phyloP scores from a whole-genome alignment of 257 asterid genomes.

The Solanum bulbocastanum region DNA sequence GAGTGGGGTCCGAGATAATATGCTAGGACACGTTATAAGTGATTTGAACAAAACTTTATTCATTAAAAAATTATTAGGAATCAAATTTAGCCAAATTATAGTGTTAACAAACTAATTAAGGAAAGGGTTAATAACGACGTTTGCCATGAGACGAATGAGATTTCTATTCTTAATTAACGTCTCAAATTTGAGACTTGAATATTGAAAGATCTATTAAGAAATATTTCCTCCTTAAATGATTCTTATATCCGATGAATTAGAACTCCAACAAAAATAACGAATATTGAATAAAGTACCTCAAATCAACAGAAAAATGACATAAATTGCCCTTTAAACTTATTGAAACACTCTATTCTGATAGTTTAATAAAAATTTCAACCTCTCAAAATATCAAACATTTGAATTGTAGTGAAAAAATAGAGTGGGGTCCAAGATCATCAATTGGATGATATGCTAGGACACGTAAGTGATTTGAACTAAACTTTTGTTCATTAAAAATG shows the following conservation, averaged over 20 bases:
- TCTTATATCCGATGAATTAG: neutral
- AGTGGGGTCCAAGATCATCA: neutral
- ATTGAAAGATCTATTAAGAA: neutral
- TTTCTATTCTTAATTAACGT: neutral
- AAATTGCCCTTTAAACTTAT: neutral
- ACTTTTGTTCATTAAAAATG: neutral
- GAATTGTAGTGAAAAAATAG: neutral
- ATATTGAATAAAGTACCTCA: neutral
- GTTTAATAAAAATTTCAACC: no score
- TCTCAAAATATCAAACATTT: rapidly evolving
- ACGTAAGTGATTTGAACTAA: neutral
- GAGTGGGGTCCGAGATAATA: neutral
- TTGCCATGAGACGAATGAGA: neutral
- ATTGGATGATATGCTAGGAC: neutral
- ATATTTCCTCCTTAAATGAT: neutral
- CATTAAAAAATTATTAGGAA: neutral
- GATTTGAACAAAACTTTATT: neutral
- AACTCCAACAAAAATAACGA: neutral
- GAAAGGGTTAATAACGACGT: neutral
- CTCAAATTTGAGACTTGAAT: neutral
- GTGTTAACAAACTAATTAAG: neutral
- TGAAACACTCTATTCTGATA: no score
- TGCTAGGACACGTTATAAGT: neutral
- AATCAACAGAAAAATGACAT: neutral
- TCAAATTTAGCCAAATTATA: neutral